Base-by-base conservation (phyloP, 495 filamentous ascomycete species). In the Bryoglossum gracile region DNA sequence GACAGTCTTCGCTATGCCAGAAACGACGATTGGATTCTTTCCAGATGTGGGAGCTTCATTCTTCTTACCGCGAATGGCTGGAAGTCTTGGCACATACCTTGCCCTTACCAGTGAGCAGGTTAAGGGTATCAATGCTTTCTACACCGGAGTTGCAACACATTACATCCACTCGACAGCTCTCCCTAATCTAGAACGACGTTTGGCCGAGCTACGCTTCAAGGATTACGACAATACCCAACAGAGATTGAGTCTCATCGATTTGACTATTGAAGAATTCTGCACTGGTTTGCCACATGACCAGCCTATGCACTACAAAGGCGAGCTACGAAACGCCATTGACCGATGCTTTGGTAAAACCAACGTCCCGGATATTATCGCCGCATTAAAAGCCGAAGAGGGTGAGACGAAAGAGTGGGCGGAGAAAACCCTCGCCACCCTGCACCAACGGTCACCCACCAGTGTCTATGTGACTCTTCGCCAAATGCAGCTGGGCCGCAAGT, bases 21-120 rank as follows among this genome's bases (percentile, higher is more conserved):
- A 98, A 72, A 98, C 92, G 2, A 90, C 74, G 8, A 98, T 98
- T 57, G 92, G 92, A 8, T 95, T 96, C 71, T 98, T 97, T 71
- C 92, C 94, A 23, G 92, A 98, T 58, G 94, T 98, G 25, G 92
- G 92, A 34, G 92, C 80, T 44, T 90, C 85, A 16, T 97, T 96
- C 72, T 97, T 96, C 74, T 73, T 98, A 19, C 86, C 92, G 8
- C 76, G 88, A 48, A 80, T 98, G 68, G 80, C 91, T 50, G 92
- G 92, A 38, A 64, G 76, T 44, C 60, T 87, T 34, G 92, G 92
- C 26, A 94, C 87, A 33, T 97, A 96, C 67, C 78, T 97, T 32
- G 92, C 84, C 19, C 71, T 98, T 50, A 98, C 92, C 17, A 87
- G 87, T 65, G 79, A 85, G 59, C 76, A 76, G 48, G 66, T 98